These are phyloP conservation scores for Penicillium sp. DNA, from an alignment of 2,329 filamentous ascomycete species.

Conservation along the genomic window DNA sequence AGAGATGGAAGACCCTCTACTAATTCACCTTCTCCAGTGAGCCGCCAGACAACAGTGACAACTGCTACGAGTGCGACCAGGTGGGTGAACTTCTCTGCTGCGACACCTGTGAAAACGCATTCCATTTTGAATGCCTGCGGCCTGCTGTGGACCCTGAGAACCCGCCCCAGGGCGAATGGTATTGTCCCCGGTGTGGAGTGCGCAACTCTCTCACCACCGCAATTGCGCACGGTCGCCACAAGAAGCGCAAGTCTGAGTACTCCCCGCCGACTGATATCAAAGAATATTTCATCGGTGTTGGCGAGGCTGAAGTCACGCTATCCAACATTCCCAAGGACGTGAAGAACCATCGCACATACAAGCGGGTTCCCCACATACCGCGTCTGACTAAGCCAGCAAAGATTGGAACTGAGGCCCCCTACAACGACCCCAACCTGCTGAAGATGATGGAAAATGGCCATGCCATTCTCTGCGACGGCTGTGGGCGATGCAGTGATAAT, in stretches of 20 bases:
- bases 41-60: constrained; percentile 75
- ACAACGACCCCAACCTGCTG: constrained; percentile 36
- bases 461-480: constrained; percentile 74
- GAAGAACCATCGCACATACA: constrained; percentile 22
- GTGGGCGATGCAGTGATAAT: constrained; percentile 65
- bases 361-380: constrained; percentile 24
- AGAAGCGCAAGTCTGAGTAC: constrained; percentile 69
- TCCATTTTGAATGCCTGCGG: constrained; percentile 86
- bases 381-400: constrained; percentile 29
- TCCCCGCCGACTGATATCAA: constrained; percentile 70
- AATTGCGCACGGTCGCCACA: constrained; percentile 65
- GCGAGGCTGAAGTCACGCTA: constrained; percentile 45
- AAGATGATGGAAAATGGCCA: constrained; percentile 72
- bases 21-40: constrained; percentile 17
- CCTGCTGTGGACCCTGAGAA: constrained; percentile 68
- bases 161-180: constrained; percentile 75
- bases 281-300: constrained; percentile 78
- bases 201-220: constrained; percentile 64
- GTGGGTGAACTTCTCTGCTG: constrained; percentile 88
- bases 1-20: background rate
- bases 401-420: constrained; percentile 15
- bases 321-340: constrained; percentile 3
- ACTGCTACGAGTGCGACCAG: constrained; percentile 82
- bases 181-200: constrained; percentile 66
- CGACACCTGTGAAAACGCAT: constrained; percentile 86